Base-by-base conservation (phyloP, 2,329 filamentous ascomycete species). In the Clonostachys byssicola region DNA sequence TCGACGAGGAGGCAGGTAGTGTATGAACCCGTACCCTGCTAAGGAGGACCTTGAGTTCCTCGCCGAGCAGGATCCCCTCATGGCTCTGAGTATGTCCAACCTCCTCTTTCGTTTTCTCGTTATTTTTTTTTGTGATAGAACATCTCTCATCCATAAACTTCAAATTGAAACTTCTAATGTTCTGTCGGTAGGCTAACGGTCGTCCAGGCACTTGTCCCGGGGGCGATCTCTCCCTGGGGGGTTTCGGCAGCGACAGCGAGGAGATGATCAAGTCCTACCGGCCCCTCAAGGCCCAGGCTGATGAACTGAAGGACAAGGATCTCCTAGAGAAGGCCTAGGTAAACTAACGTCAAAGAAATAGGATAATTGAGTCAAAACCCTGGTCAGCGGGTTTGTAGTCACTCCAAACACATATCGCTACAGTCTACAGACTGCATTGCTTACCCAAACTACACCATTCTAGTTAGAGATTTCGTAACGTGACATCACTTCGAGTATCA, bases 181-280 rank as follows among this genome's bases (percentile, higher is more conserved):
- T 7, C 14, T 17, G 36, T 38, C 12, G 9, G 35, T 33, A 43
- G 9, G 9, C 36, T 14, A 39, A 14, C 36, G 9, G 36, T 16
- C 12, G 13, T 43, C 16, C 12, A 78, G 73, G 74, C 50, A 88
- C 89, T 0, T 94, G 89, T 59, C 89, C 89, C 0, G 89, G 89
- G 2, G 89, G 89, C 0, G 89, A 94, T 60, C 67, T 94, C 43
- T 89, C 86, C 2, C 73, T 81, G n/a, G 92, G 88, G 88, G 88
- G 87, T 0, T 94, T 89, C 74, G 84, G 85, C 12, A 80, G 76
- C 40, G 78, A 77, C 42, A 85, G 81, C 63, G 80, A 81, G 57
- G 83, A 83, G 46, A 89, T 89, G 78, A 63, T 78, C 55, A 80
- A 80, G 49, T 86, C 82, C 51, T 90, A 86, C 65, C 77, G 88